These are phyloP conservation scores for Aspergillus proliferans DNA, from an alignment of 2,329 filamentous ascomycete species.

Conservation along the genomic window DNA sequence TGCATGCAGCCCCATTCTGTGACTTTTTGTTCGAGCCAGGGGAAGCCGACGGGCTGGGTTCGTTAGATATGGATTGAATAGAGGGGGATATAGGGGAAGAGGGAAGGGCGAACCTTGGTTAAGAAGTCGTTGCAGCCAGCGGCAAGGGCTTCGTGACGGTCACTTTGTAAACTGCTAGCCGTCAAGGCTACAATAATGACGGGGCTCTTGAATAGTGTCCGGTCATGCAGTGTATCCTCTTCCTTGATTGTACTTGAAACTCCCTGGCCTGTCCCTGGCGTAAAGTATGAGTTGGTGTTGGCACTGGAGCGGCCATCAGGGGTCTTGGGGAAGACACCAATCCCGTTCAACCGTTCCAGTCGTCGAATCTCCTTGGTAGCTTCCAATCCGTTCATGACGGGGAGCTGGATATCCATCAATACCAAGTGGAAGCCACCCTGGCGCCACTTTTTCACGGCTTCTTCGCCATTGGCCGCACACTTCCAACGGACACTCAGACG, in stretches of 20 bases:
- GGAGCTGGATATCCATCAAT: slow-evolving; percentile 96
- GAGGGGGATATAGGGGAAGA: neutral
- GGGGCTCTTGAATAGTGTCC: slow-evolving; percentile 76
- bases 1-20: slow-evolving; percentile 99
- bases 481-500: slow-evolving; percentile 92
- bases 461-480: slow-evolving; percentile 90
- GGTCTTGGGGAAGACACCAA: slow-evolving; percentile 79
- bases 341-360: slow-evolving; percentile 81
- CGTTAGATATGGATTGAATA: slow-evolving; percentile 1
- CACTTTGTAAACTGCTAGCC: slow-evolving; percentile 87
- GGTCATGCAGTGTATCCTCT: slow-evolving; percentile 32
- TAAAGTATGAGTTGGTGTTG: slow-evolving; percentile 16
- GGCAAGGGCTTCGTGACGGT: slow-evolving; percentile 87
- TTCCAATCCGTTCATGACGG: slow-evolving; percentile 91
- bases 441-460: slow-evolving; percentile 90
- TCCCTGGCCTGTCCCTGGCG: slow-evolving; percentile 14
- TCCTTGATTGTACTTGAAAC: slow-evolving; percentile 22
- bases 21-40: slow-evolving; percentile 94
- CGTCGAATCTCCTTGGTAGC: slow-evolving; percentile 91
- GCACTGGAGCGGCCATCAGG: slow-evolving; percentile 49
- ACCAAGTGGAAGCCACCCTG: slow-evolving; percentile 90
- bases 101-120: slow-evolving; percentile 65
- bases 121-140: slow-evolving; percentile 98
- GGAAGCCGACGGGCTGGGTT: slow-evolving; percentile 82
- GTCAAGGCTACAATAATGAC: slow-evolving; percentile 97